Base-by-base conservation (phyloP, 2,329 filamentous ascomycete genomes). In the Hymenoscyphus occultus region DNA sequence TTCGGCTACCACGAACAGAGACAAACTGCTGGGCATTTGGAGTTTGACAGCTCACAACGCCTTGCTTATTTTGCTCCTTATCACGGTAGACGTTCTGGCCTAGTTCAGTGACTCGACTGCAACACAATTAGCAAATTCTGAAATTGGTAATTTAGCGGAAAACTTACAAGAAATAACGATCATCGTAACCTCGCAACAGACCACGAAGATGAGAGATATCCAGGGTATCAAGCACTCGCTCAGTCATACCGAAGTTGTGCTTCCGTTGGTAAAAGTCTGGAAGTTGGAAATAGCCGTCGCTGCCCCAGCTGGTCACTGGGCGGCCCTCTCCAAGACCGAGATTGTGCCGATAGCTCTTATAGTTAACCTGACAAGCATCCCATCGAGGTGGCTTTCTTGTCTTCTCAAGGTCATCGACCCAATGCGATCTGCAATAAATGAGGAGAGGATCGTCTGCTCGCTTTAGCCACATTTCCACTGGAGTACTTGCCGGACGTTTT, bases 41-140 rank as follows among this genome's bases (percentile, higher is more conserved):
- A 0, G 90, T 92, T 10, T 93, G 79, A 71, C 91, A 93, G 0
- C 84, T 82, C 1, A 84, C 78, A 5, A 90, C 80, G 0, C 90
- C 90, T 51, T 83, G 80, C 0, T 77, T 76, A 0, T 74, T 75
- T 1, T 67, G 75, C 60, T 85, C 81, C 1, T 75, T 76, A 12
- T 82, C 81, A 14, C 89, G 80, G 71, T 92, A 88, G 9, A 92
- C 81, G 61, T 92, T 93, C 71, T 93, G 91, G 5, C 88, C 90
- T 0, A 91, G 77, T 65, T 94, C 88, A 69, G 86, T 81, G 42
- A 85, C 77, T 73, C 13, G 76, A 72, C 73, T 84, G 81, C 72
- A 78, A 5, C 1, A 3, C 57, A 63, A 56, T 68, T 56, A 69
- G 67, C 60, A 70, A 10, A 48, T 61, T 62, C 19, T 62, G 14